These are phyloP conservation scores for Paecilomyces niveus DNA, from an alignment of 2,329 filamentous ascomycete species.

Conservation along the genomic window DNA sequence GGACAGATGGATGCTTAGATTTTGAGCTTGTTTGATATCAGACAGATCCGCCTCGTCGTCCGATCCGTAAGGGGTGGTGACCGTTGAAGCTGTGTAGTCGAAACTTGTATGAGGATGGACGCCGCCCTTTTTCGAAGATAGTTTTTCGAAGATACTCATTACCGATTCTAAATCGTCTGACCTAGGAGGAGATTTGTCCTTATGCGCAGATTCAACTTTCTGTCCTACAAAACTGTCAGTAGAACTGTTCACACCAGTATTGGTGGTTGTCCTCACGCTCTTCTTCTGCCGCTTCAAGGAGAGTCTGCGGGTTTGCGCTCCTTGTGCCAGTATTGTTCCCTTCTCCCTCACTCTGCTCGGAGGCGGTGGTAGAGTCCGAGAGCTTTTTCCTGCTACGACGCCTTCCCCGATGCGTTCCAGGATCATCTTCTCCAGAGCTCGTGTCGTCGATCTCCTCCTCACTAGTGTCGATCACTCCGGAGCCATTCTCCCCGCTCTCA, in stretches of 20 bases:
- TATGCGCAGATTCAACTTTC: constrained; percentile 48
- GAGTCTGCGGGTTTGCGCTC: constrained; percentile 46
- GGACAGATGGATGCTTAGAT: constrained; percentile 72
- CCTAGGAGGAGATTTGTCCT: constrained; percentile 60
- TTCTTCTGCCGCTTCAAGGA: constrained; percentile 69
- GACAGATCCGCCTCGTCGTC: constrained; percentile 79
- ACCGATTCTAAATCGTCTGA: constrained; percentile 57
- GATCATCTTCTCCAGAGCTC: constrained; percentile 61
- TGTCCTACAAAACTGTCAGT: constrained; percentile 35
- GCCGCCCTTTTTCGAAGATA: constrained; percentile 41
- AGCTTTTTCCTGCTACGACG: constrained; percentile 21
- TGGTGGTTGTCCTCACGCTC: constrained; percentile 55
- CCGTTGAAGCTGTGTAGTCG: constrained; percentile 57
- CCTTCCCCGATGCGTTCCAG: constrained; percentile 32
- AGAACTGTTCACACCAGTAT: background rate
- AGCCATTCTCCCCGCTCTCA: constrained; percentile 53
- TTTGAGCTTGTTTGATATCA: constrained; percentile 83
- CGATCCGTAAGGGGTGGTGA: constrained; percentile 62
- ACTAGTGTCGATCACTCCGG: constrained; percentile 57
- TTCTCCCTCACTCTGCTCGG: constrained; percentile 30
- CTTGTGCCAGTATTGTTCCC: constrained; percentile 25
- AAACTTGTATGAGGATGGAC: constrained; percentile 82
- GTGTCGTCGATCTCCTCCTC: constrained; percentile 49
- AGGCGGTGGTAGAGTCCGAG: constrained; percentile 18
- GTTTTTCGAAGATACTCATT: constrained; percentile 44